Percentiles rank a stretch among this genome's conserved stretches.
phyloP scores from a whole-genome alignment of 73 alveolate species.

The Paramecium primaurelia region DNA sequence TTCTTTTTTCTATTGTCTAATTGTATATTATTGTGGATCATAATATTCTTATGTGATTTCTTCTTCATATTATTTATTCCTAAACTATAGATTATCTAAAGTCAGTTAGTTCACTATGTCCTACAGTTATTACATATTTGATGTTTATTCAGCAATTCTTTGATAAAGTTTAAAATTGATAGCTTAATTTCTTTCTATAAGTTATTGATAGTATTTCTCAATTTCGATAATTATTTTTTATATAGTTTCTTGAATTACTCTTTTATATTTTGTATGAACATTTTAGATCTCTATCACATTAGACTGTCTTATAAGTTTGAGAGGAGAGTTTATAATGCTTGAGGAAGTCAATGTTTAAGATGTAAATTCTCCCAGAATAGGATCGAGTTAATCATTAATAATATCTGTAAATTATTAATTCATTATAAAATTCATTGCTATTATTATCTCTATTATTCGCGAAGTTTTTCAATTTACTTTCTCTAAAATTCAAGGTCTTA shows the following conservation, averaged over 20 bases:
- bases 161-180: not conserved
- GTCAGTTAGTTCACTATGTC: not conserved
- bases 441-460: slow-evolving; percentile 42
- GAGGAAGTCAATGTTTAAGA: not conserved
- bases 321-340: not conserved
- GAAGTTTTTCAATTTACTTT: slow-evolving; percentile 46
- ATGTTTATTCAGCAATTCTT: not conserved
- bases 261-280: not conserved
- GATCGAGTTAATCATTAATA: not conserved
- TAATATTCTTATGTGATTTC: not conserved
- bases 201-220: not conserved
- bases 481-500: slow-evolving; percentile 44
- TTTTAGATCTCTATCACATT: not conserved
- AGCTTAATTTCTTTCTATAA: not conserved
- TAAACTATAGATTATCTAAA: not conserved
- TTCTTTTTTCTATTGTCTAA: not conserved
- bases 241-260: not conserved
- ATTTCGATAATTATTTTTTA: not conserved
- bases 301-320: not conserved
- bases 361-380: not conserved
- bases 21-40: not conserved
- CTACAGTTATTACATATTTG: not conserved
- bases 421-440: slow-evolving; percentile 12
- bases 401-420: slow-evolving; percentile 1
- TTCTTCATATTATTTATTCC: not conserved